These are phyloP conservation scores for Pseudotulostoma volvatum DNA, from an alignment of 495 filamentous ascomycete species.

Conservation along the genomic window DNA sequence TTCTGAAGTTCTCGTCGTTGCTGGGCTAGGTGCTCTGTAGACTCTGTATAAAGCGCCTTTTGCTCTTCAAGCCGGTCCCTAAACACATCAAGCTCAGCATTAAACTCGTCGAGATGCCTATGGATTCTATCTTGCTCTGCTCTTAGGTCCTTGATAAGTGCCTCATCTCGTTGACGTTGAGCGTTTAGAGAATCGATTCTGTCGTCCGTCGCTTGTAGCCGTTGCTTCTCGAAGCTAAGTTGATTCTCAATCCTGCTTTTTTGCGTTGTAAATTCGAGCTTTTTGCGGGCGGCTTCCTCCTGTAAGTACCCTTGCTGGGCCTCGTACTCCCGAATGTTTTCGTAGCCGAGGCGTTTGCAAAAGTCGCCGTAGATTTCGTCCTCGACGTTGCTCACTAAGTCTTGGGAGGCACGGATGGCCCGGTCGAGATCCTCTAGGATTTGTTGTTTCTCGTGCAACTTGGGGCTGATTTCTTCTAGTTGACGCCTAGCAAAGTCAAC, in stretches of 20 bases:
- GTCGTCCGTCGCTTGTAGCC: conserved; percentile 48
- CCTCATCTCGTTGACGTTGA: conserved; percentile 44
- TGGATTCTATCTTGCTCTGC: conserved; percentile 58
- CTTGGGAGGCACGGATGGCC: conserved; percentile 49
- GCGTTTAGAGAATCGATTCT: conserved; percentile 52
- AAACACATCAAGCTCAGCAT: conserved; percentile 61
- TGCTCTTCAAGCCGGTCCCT: conserved; percentile 52
- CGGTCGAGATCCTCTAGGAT: conserved; percentile 49
- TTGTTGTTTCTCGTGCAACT: conserved; percentile 52
- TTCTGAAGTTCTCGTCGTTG: conserved; percentile 74
- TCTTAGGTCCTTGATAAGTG: conserved; percentile 50
- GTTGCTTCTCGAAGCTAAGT: conserved; percentile 58
- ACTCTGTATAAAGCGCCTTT: conserved; percentile 46
- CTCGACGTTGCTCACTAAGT: conserved; percentile 69
- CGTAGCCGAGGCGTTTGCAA: conserved; percentile 73
- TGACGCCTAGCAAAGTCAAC: conserved; percentile 53
- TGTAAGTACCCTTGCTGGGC: conserved; percentile 81
- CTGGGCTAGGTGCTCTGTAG: conserved; percentile 59
- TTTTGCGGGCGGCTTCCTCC: conserved; percentile 74
- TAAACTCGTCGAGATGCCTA: conserved; percentile 50
- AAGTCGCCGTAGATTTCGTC: conserved; percentile 80
- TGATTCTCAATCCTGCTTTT: conserved; percentile 65
- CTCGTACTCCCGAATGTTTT: conserved; percentile 83
- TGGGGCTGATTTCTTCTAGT: conserved; percentile 58
- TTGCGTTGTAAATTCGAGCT: conserved; percentile 70